These are phyloP conservation scores for Claviceps maximensis DNA, from an alignment of 2,329 filamentous ascomycete species.

Conservation along the genomic window DNA sequence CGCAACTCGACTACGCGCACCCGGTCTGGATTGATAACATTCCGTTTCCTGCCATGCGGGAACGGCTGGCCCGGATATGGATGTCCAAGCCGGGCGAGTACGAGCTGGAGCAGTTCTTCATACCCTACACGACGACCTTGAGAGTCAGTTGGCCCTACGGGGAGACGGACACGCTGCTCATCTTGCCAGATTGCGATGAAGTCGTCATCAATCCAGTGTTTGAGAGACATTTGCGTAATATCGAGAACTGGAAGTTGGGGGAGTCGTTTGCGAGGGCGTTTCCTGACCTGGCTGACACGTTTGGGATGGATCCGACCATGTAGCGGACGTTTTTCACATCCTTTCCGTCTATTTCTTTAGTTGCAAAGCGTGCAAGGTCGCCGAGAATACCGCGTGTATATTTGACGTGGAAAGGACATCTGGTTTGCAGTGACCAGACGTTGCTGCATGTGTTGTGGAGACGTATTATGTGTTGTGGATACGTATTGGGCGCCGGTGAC, in stretches of 20 bases:
- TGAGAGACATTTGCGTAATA: conserved; percentile 59
- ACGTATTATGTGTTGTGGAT: too few relatives aligned
- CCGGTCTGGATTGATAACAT: conserved; percentile 74
- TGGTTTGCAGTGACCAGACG: too few relatives aligned
- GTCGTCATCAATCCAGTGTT: conserved; percentile 78
- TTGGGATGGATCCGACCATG: conserved; percentile 12
- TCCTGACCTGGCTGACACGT: conserved; percentile 30
- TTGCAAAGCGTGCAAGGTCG: too few relatives aligned
- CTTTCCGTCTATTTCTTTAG: too few relatives aligned
- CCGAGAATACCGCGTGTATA: too few relatives aligned
- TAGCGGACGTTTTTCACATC: too few relatives aligned
- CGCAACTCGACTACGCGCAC: conserved; percentile 55
- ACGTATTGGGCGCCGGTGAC: too few relatives aligned
- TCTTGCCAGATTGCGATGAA: conserved; percentile 45
- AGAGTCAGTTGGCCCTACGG: conserved; percentile 79
- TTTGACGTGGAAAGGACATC: too few relatives aligned
- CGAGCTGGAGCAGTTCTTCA: conserved; percentile 69
- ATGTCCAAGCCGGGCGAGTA: conserved; percentile 36
- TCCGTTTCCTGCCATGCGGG: conserved; percentile 67
- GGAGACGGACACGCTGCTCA: conserved; percentile 53
- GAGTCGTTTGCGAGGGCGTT: conserved; percentile 52
- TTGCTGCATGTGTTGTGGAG: too few relatives aligned
- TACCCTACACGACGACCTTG: conserved; percentile 65
- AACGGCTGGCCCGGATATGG: conserved; percentile 42
- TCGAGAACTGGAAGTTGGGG: conserved; percentile 75